These are phyloP conservation scores for Aspergillus olivimuriae DNA, from an alignment of 495 filamentous ascomycete species.

Conservation along the genomic window DNA sequence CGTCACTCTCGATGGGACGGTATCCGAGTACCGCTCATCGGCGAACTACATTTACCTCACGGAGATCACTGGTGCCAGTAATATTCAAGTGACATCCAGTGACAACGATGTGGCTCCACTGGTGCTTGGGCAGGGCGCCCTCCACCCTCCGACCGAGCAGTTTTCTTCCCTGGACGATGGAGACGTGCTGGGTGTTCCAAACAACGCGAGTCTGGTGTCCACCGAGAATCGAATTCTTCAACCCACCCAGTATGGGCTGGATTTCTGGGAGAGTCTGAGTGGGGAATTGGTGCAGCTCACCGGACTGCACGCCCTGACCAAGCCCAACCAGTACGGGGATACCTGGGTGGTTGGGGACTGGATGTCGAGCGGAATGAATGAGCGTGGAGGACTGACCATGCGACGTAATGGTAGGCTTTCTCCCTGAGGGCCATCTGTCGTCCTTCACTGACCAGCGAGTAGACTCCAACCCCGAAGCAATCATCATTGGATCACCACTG, in stretches of 20 bases:
- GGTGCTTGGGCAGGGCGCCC: constrained; percentile 45
- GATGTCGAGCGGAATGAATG: constrained; percentile 45
- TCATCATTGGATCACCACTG: constrained; percentile 51
- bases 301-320: constrained; percentile 38
- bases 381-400: constrained; percentile 50
- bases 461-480: constrained; percentile 58
- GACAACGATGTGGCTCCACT: constrained; percentile 42
- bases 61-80: constrained; percentile 44
- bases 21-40: constrained; percentile 48
- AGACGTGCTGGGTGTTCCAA: constrained; percentile 46
- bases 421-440: background rate
- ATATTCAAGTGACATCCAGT: constrained; percentile 36
- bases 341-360: constrained; percentile 56
- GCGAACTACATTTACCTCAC: constrained; percentile 49
- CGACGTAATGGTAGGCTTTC: constrained; percentile 27
- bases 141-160: constrained; percentile 44
- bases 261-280: constrained; percentile 58
- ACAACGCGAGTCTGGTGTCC: constrained; percentile 44
- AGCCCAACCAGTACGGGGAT: constrained; percentile 53
- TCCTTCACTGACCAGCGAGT: background rate
- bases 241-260: constrained; percentile 49
- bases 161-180: constrained; percentile 47
- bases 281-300: constrained; percentile 52
- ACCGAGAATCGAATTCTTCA: constrained; percentile 46
- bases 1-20: constrained; percentile 47